phyloP scores from a whole-genome alignment of 371 early-diverging fungal genomes.

The Cokeromyces recurvatus region DNA sequence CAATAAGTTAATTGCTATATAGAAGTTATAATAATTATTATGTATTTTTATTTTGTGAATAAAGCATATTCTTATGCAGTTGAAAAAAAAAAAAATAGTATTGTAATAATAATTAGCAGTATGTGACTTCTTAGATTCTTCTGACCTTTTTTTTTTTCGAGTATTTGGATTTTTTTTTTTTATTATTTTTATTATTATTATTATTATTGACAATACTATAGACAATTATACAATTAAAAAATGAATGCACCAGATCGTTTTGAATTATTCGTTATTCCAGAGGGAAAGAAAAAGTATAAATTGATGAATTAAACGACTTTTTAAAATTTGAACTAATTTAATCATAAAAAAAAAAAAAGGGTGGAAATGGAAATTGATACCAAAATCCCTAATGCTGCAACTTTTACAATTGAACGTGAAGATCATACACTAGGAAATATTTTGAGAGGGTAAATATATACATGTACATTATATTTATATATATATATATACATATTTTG shows the following conservation, averaged over 20 bases:
- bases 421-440: conserved; percentile 97
- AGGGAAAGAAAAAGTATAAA: conserved; percentile 80
- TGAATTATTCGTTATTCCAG: conserved; percentile 87
- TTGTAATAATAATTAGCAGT: no score
- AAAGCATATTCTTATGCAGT: no score
- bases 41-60: no score
- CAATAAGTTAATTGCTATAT: no score
- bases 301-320: not conserved
- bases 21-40: no score
- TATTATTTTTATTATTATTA: no score
- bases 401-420: conserved; percentile 90
- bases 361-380: conserved; percentile 84
- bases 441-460: conserved; percentile 79
- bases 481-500: no score
- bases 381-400: conserved; percentile 92
- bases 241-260: conserved; percentile 94
- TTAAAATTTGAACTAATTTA: not conserved
- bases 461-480: not conserved
- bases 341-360: conserved; percentile 32
- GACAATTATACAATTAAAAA: not conserved
- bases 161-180: no score
- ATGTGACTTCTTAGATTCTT: no score
- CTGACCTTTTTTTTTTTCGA: no score
- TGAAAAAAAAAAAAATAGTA: no score
- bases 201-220: no score